phyloP scores from a whole-genome alignment of 495 filamentous ascomycete species.

The Penicillium lagena region DNA sequence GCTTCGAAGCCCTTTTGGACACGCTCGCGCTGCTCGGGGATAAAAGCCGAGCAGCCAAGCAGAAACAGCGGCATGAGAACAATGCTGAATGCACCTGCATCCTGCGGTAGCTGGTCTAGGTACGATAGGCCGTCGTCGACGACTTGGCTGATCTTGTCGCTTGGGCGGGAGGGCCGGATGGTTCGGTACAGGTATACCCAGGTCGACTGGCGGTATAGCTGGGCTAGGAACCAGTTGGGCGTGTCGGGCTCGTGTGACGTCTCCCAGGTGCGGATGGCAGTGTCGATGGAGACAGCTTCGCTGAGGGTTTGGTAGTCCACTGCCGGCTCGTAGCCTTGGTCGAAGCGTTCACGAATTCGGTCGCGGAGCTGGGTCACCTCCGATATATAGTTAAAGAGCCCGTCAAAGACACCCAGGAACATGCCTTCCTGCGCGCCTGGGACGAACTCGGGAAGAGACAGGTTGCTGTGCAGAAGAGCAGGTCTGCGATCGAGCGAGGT shows the following conservation, averaged over 20 bases:
- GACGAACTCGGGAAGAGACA: conserved; percentile 61
- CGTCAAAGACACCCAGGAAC: conserved; percentile 81
- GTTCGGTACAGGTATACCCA: conserved; percentile 89
- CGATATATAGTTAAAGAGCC: conserved; percentile 73
- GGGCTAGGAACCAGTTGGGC: conserved; percentile 65
- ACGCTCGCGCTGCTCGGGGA: conserved; percentile 58
- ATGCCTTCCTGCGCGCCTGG: conserved; percentile 68
- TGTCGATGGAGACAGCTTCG: conserved; percentile 72
- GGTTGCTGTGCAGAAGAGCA: conserved; percentile 51
- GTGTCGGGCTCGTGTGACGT: conserved; percentile 65
- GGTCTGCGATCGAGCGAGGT: conserved; percentile 57
- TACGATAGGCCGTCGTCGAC: conserved; percentile 72
- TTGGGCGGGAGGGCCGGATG: conserved; percentile 65
- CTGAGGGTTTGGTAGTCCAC: conserved; percentile 71
- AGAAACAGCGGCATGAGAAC: conserved; percentile 85
- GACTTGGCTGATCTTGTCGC: conserved; percentile 62
- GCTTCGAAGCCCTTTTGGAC: conserved; percentile 62
- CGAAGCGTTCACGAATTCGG: conserved; percentile 61
- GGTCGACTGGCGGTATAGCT: conserved; percentile 83
- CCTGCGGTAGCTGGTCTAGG: conserved; percentile 54
- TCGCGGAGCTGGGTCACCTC: conserved; percentile 76
- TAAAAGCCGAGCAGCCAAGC: conserved; percentile 80
- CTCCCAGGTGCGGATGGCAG: conserved; percentile 67
- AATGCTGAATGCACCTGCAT: conserved; percentile 64
- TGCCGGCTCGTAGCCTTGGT: conserved; percentile 55